These are phyloP conservation scores for Fusarium illudens DNA, from an alignment of 2,329 filamentous ascomycete genomes.

Conservation along the genomic window DNA sequence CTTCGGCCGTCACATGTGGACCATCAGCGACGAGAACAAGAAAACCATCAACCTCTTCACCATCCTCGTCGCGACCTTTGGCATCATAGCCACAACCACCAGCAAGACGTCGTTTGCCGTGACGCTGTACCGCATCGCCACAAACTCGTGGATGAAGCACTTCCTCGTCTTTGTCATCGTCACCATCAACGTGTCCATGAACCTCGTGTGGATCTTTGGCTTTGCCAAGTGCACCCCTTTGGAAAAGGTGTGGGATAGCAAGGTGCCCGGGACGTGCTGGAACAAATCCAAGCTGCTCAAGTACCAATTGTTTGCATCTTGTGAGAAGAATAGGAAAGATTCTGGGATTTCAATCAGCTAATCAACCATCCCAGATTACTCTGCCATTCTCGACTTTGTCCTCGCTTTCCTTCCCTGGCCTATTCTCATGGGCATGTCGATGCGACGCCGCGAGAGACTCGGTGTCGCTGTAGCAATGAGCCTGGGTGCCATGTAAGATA, in stretches of 20 bases:
- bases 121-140: conserved; percentile 47
- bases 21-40: conserved; percentile 37
- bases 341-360: not conserved
- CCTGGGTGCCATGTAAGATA: conserved; percentile 45
- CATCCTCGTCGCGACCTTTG: conserved; percentile 43
- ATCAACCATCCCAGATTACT: conserved; percentile 42
- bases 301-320: conserved; percentile 46
- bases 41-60: conserved; percentile 41
- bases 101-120: conserved; percentile 52
- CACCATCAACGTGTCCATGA: conserved; percentile 47
- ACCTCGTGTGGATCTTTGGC: conserved; percentile 48
- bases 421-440: conserved; percentile 45
- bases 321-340: conserved; percentile 23
- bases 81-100: conserved; percentile 47
- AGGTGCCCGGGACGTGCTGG: conserved; percentile 45
- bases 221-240: conserved; percentile 46
- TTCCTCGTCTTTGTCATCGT: conserved; percentile 47
- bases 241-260: conserved; percentile 38
- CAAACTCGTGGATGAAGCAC: conserved; percentile 39
- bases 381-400: conserved; percentile 46
- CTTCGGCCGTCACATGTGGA: conserved; percentile 38
- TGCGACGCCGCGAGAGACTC: conserved; percentile 46
- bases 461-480: conserved; percentile 50
- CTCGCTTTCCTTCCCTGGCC: conserved; percentile 47
- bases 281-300: conserved; percentile 36